Percentiles rank a stretch among this genome's conserved stretches.
Evolutionary conservation across 1,139 yeast species (phyloP).

Genomic region (Yamadazyma membranifaciens): DNA sequence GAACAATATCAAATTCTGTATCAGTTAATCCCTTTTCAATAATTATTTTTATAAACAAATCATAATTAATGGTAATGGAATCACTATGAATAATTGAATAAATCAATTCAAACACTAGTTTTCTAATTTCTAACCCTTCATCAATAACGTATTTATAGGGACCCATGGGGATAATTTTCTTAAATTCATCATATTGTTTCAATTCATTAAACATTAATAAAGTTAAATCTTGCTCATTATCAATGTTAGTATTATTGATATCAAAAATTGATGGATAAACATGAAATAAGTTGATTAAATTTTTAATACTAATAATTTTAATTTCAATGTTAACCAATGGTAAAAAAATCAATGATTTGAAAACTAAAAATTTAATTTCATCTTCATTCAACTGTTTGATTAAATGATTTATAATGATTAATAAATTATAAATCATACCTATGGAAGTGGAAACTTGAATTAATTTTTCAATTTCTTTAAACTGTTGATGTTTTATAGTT

Average conservation of each 20-base stretch:
- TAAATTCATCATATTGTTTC: slow-evolving; percentile 52
- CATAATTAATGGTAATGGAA: slow-evolving; percentile 21
- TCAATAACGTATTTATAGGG: slow-evolving; percentile 84
- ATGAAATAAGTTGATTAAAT: slow-evolving; percentile 28
- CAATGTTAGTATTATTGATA: slow-evolving; percentile 11
- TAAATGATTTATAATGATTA: slow-evolving; percentile 35
- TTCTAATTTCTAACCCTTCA: slow-evolving; percentile 73
- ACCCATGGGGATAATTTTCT: slow-evolving; percentile 76
- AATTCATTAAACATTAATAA: slow-evolving; percentile 55
- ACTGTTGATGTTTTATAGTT: slow-evolving; percentile 16
- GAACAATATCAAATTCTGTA: slow-evolving; percentile 38
- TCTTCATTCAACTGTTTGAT: slow-evolving; percentile 20
- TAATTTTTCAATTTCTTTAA: slow-evolving; percentile 17
- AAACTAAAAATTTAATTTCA: slow-evolving; percentile 13
- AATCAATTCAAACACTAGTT: slow-evolving; percentile 69
- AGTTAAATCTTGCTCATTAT: background rate
- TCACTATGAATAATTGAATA: slow-evolving; percentile 47
- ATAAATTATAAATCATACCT: slow-evolving; percentile 27
- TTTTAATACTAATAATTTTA: slow-evolving; percentile 33
- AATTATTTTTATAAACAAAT: slow-evolving; percentile 26
- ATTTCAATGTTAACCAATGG: slow-evolving; percentile 32
- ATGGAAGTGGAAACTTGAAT: slow-evolving; percentile 13
- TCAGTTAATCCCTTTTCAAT: slow-evolving; percentile 36
- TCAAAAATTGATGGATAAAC: slow-evolving; percentile 59
- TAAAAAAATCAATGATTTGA: slow-evolving; percentile 17